A percentile compares a stretch with the other conserved stretches of the same genome.
Conservation (phyloP, 2,329 filamentous ascomycete genomes). For the Xylariaceae sp. region DNA sequence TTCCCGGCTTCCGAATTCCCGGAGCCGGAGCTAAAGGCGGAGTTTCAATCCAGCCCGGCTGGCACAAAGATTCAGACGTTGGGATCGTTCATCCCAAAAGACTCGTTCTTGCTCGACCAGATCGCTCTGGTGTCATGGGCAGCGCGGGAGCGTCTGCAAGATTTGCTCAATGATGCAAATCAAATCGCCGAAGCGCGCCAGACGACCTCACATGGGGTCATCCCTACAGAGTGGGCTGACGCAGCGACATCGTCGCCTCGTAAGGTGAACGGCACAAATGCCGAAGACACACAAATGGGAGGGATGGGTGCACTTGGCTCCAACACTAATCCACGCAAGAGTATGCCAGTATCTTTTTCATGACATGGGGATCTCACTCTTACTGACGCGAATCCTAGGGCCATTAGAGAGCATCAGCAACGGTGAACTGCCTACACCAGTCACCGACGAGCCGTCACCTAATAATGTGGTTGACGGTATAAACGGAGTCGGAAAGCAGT, state of each 20-base stretch:
- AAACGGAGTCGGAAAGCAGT: constrained; percentile 59
- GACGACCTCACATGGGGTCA: constrained; percentile 71
- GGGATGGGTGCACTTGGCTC: constrained; percentile 48
- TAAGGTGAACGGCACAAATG: constrained; percentile 20
- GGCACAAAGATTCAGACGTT: constrained; percentile 57
- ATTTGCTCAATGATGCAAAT: constrained; percentile 72
- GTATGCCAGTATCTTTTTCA: constrained; percentile 43
- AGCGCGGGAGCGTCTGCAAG: constrained; percentile 72
- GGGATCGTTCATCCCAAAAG: constrained; percentile 68
- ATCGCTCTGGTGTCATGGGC: constrained; percentile 78
- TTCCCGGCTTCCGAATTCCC: constrained; percentile 47
- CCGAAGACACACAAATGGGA: constrained; percentile 31
- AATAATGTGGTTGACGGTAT: constrained; percentile 50
- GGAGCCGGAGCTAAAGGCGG: constrained; percentile 50
- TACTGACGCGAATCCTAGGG: constrained; percentile 39
- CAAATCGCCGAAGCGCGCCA: constrained; percentile 67
- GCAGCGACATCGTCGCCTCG: constrained; percentile 55
- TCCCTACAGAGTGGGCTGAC: constrained; percentile 72
- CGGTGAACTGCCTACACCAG: constrained; percentile 42
- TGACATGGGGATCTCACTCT: constrained; percentile 17
- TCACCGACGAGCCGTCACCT: constrained; percentile 47
- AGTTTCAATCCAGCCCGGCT: constrained; percentile 56
- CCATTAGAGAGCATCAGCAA: constrained; percentile 37
- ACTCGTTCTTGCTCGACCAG: constrained; percentile 74
- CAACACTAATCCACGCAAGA: constrained; percentile 54